Evolutionary conservation across 2,329 filamentous ascomycete genomes (phyloP).

Genomic region (Nigrospora sphaerica): DNA sequence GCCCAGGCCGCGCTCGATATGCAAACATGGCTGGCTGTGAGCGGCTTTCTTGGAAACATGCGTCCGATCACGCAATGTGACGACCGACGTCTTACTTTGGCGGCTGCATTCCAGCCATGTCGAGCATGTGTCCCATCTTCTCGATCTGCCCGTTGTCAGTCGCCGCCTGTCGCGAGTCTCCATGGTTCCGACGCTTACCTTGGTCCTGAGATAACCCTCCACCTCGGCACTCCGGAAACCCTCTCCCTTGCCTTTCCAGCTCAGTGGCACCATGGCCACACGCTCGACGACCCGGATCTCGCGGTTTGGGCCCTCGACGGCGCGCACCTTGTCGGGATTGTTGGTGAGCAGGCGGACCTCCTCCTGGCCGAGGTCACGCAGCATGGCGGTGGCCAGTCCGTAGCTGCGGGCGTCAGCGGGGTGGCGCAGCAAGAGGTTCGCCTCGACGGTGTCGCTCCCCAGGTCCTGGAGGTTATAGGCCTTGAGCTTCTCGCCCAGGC

Average conservation of each 20-base stretch:
- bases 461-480: slow-evolving; percentile 97
- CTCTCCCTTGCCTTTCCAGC: slow-evolving; percentile 72
- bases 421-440: slow-evolving; percentile 83
- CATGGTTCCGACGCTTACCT: slow-evolving; percentile 49
- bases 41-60: no score
- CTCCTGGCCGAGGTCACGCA: slow-evolving; percentile 73
- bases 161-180: slow-evolving; percentile 1
- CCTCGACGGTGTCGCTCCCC: slow-evolving; percentile 95
- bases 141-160: slow-evolving; percentile 52
- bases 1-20: no score
- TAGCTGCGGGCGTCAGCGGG: slow-evolving; percentile 94
- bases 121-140: slow-evolving; percentile 79
- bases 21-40: no score
- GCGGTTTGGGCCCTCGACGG: slow-evolving; percentile 83
- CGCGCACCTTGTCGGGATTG: slow-evolving; percentile 93
- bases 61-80: no score
- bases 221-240: slow-evolving; percentile 86
- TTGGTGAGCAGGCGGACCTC: slow-evolving; percentile 86
- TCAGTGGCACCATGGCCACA: slow-evolving; percentile 91
- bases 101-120: slow-evolving; percentile 35
- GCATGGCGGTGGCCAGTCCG: slow-evolving; percentile 91
- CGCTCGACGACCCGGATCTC: slow-evolving; percentile 84
- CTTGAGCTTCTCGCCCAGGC: slow-evolving; percentile 90
- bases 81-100: neutral
- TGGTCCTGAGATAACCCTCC: slow-evolving; percentile 89